These are phyloP conservation scores for Coemansia sp. DNA, from an alignment of 192 early-diverging fungal species.

Conservation along the genomic window DNA sequence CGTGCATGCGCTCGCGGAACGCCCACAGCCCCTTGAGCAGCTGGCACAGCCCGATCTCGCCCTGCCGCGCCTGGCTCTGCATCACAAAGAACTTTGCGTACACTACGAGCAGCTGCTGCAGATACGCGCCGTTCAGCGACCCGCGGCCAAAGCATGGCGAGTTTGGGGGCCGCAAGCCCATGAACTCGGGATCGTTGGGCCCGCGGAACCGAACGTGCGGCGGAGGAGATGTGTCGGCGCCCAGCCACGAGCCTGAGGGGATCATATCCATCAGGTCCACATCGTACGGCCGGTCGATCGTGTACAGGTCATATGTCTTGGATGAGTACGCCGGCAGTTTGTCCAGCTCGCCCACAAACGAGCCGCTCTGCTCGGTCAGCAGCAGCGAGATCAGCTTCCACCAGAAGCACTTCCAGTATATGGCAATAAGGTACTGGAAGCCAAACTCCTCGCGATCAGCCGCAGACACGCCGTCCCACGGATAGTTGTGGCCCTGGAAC, in stretches of 20 bases:
- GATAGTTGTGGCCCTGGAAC: slow-evolving; percentile 23
- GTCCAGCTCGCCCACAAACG: slow-evolving; percentile 13
- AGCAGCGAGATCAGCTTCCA: slow-evolving; percentile 39
- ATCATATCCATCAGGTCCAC: slow-evolving; percentile 45
- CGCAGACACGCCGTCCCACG: slow-evolving; percentile 22
- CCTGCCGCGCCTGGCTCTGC: slow-evolving; percentile 16
- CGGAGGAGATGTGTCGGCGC: slow-evolving; percentile 2
- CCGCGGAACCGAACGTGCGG: slow-evolving; percentile 30
- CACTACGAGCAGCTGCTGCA: slow-evolving; percentile 43
- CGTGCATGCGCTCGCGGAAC: slow-evolving; percentile 45
- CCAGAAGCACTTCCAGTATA: slow-evolving; percentile 47
- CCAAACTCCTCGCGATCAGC: slow-evolving; percentile 37
- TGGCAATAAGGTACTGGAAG: slow-evolving; percentile 44
- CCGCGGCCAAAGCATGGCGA: slow-evolving; percentile 43
- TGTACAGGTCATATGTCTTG: slow-evolving; percentile 46
- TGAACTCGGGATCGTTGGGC: slow-evolving; percentile 36
- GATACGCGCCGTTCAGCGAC: slow-evolving; percentile 14
- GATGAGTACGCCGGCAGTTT: slow-evolving; percentile 42
- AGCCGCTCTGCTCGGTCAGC: slow-evolving; percentile 21
- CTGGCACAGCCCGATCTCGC: slow-evolving; percentile 14
- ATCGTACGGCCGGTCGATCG: slow-evolving; percentile 17
- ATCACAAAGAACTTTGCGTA: slow-evolving; percentile 24
- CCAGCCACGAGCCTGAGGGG: slow-evolving; percentile 25
- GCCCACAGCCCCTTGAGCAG: slow-evolving; percentile 38
- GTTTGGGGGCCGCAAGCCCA: slow-evolving; percentile 25